Percentiles rank a stretch among this genome's conserved stretches.
Evolutionary conservation across 1,284 basidiomycete species (phyloP).

Genomic region (Pisolithus thermaeus): DNA sequence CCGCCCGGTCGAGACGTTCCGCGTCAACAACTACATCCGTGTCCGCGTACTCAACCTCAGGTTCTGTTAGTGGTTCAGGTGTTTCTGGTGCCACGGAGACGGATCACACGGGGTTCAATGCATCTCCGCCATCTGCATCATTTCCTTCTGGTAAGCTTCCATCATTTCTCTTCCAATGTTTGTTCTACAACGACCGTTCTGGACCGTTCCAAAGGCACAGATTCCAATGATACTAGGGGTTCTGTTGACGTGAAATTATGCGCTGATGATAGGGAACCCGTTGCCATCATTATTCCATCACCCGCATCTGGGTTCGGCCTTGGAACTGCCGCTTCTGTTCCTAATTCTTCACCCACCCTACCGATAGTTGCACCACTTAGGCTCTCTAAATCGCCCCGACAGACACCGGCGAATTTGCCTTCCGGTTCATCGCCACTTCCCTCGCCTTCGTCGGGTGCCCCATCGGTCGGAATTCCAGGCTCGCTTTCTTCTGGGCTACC

Average conservation of each 20-base stretch:
- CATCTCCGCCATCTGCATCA: neutral
- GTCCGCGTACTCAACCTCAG: conserved; percentile 8
- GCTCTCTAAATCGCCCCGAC: conserved; percentile 20
- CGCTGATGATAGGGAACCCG: neutral
- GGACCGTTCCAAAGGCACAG: conserved; percentile 3
- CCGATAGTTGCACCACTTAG: conserved; percentile 20
- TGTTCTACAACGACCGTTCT: conserved; percentile 2
- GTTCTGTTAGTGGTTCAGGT: conserved; percentile 5
- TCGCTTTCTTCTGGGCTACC: neutral
- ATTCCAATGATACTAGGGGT: neutral
- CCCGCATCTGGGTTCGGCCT: conserved; percentile 4
- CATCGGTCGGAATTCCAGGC: neutral
- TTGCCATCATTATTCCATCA: conserved; percentile 17
- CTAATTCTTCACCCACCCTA: neutral
- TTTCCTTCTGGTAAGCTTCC: conserved; percentile 1
- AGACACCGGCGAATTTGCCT: conserved; percentile 3
- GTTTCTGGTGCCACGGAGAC: conserved; percentile 5
- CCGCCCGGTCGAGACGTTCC: conserved; percentile 23
- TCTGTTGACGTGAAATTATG: neutral
- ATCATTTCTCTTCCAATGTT: neutral
- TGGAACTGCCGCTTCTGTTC: neutral
- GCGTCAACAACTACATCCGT: conserved; percentile 24
- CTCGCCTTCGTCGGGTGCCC: neutral
- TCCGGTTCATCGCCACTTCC: neutral
- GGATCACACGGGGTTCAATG: neutral